Conservation (phyloP, 768 basidiomycete genomes). For the Tephrocybe sp. region DNA sequence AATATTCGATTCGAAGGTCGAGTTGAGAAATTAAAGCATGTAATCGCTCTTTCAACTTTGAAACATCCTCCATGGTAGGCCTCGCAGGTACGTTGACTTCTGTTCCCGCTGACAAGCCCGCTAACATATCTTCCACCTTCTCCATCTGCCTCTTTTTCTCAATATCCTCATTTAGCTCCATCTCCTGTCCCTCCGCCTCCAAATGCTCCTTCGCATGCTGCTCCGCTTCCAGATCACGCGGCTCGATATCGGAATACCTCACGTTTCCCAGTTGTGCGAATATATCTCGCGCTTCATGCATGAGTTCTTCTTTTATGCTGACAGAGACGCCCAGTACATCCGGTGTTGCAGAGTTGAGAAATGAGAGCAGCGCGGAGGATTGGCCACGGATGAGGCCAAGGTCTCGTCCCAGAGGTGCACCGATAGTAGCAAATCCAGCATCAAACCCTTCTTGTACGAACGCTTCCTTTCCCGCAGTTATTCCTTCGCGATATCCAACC, state of each 20-base stretch:
- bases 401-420: conserved; percentile 72
- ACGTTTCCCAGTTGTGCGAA: conserved; percentile 53
- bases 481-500: conserved; percentile 97
- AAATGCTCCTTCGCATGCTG: conserved; percentile 71
- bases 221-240: conserved; percentile 75
- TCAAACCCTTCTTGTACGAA: conserved; percentile 92
- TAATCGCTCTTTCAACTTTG: conserved; percentile 34
- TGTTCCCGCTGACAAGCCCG: conserved; percentile 33
- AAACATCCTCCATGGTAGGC: conserved; percentile 39
- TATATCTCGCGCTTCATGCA: conserved; percentile 52
- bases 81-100: conserved; percentile 17
- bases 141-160: conserved; percentile 50
- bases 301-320: conserved; percentile 16
- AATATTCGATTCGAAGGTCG: conserved; percentile 27
- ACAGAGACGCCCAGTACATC: not conserved
- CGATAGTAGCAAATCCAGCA: conserved; percentile 68
- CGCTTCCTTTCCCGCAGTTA: conserved; percentile 85
- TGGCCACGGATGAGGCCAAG: conserved; percentile 77
- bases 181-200: conserved; percentile 33
- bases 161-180: conserved; percentile 40
- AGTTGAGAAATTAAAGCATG: conserved; percentile 26
- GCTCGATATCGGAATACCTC: conserved; percentile 69
- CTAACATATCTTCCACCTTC: conserved; percentile 54
- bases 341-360: conserved; percentile 37
- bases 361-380: conserved; percentile 57